A percentile compares a stretch with the other conserved stretches of the same genome.
These are phyloP conservation scores for Cyphellophora attinorum DNA, from an alignment of 2,329 filamentous ascomycete species.

Conservation along the genomic window DNA sequence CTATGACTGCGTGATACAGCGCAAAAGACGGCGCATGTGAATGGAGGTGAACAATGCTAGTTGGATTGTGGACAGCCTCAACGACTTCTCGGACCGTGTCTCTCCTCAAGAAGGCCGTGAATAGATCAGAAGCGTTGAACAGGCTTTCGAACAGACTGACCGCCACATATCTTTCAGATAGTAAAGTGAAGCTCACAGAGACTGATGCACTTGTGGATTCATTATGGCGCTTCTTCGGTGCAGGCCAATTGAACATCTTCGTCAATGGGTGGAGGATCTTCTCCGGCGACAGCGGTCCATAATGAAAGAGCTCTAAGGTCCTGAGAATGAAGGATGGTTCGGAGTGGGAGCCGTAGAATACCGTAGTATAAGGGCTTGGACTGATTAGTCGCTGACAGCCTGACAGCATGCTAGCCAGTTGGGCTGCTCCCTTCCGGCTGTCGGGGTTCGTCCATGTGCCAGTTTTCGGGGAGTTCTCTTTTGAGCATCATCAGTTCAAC, in stretches of 20 bases:
- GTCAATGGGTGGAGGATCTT: background rate
- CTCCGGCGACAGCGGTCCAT: background rate
- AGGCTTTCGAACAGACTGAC: background rate
- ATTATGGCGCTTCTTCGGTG: background rate
- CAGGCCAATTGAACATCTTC: background rate
- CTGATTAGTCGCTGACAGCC: background rate
- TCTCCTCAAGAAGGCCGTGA: constrained; percentile 13
- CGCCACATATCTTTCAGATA: background rate
- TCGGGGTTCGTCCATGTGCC: too few species aligned
- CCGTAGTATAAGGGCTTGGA: background rate
- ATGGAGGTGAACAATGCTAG: constrained; percentile 6
- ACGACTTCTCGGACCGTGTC: constrained; percentile 11
- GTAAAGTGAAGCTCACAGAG: too few species aligned
- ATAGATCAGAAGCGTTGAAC: constrained; percentile 1
- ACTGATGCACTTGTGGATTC: background rate
- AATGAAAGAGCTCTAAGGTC: background rate
- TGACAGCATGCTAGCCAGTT: background rate
- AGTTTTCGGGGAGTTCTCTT: too few species aligned
- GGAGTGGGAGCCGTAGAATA: background rate
- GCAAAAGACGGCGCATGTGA: too few species aligned
- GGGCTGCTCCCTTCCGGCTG: background rate
- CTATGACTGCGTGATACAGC: constrained; percentile 12
- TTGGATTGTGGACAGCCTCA: constrained; percentile 8
- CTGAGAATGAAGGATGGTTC: background rate
- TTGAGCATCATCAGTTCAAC: too few species aligned